Conservation (phyloP, 495 filamentous ascomycete genomes). For the Hypoxylon rickii region DNA sequence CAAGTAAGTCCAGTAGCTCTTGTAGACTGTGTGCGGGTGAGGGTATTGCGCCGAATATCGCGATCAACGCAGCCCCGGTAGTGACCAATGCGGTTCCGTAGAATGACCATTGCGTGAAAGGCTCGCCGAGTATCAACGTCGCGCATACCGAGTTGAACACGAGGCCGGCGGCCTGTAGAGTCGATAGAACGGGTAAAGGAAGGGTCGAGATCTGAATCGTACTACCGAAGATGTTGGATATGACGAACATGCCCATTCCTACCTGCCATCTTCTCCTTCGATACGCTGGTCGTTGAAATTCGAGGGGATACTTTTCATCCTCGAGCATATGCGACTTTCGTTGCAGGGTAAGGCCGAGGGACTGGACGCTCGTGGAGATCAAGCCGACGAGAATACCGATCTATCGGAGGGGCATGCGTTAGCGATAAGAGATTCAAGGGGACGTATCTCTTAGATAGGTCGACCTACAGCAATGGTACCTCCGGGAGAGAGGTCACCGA, state of each 20-base stretch:
- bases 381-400: constrained; percentile 93
- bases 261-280: constrained; percentile 94
- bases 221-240: constrained; percentile 91
- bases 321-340: constrained; percentile 98
- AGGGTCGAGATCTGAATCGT: constrained; percentile 97
- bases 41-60: constrained; percentile 91
- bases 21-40: constrained; percentile 88
- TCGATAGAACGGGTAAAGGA: constrained; percentile 91
- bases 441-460: neutral
- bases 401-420: constrained; percentile 47
- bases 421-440: neutral
- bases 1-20: constrained; percentile 79
- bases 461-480: constrained; percentile 81
- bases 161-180: constrained; percentile 91
- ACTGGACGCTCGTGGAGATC: constrained; percentile 89
- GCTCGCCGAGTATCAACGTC: constrained; percentile 88
- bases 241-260: constrained; percentile 95
- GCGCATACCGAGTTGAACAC: constrained; percentile 99
- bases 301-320: constrained; percentile 84
- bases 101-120: constrained; percentile 90
- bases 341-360: constrained; percentile 94
- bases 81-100: constrained; percentile 88
- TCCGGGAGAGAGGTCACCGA: constrained; percentile 82
- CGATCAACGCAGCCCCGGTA: constrained; percentile 84
- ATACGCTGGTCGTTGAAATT: constrained; percentile 83